Evolutionary conservation across 345 rosid genomes (phyloP).

Genomic region (Alliaria petiolata): DNA sequence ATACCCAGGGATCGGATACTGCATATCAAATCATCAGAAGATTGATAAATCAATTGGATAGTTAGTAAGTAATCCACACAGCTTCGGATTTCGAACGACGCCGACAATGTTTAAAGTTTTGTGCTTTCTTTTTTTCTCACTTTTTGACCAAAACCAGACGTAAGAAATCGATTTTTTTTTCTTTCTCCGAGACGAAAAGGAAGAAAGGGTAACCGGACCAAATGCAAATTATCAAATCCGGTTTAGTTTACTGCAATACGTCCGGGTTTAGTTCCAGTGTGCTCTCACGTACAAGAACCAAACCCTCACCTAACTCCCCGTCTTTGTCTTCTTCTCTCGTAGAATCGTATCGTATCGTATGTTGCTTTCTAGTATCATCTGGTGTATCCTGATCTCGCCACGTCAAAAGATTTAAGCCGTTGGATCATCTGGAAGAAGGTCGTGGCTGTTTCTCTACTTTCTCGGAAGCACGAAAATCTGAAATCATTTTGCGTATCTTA

Average conservation of each 20-base stretch:
- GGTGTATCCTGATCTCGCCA: not conserved
- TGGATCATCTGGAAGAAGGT: conserved; percentile 1
- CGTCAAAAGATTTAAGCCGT: not conserved
- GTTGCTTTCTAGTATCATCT: not conserved
- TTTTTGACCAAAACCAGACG: not conserved
- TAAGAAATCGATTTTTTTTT: not conserved
- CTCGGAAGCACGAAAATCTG: not conserved
- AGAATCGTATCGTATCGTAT: not conserved
- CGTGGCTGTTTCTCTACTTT: not conserved
- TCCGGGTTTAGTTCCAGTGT: conserved; percentile 72
- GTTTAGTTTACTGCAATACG: conserved; percentile 42
- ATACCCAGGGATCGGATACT: conserved; percentile 31
- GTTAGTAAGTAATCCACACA: conserved; percentile 35
- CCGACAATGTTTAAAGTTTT: conserved; percentile 4
- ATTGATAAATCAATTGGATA: not conserved
- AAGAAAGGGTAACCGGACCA: conserved; percentile 45
- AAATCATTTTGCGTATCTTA: not conserved
- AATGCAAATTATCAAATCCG: conserved; percentile 63
- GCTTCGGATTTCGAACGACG: conserved; percentile 35
- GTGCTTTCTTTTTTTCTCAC: too few relatives aligned
- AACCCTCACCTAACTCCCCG: not conserved
- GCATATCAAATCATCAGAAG: conserved; percentile 10
- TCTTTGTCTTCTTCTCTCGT: not conserved
- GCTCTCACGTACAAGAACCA: conserved; percentile 6
- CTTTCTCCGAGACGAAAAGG: not conserved